Conservation (phyloP, 768 basidiomycete species). For the Polyporus arcularius region DNA sequence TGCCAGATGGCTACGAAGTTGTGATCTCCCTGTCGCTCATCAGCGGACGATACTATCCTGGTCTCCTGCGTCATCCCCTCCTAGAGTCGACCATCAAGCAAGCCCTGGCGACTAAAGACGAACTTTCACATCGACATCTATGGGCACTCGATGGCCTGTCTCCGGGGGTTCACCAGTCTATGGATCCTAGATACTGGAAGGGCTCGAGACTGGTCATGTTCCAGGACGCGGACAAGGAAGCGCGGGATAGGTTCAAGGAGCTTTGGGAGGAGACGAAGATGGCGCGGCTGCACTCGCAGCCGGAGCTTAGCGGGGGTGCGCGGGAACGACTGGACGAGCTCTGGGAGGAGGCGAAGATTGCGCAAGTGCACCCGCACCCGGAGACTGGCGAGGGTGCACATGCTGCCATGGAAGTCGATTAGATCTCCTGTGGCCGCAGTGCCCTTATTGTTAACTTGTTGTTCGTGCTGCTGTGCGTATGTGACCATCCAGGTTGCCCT, state of each 20-base stretch:
- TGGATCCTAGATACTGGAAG: slow-evolving; percentile 68
- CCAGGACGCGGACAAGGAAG: slow-evolving; percentile 55
- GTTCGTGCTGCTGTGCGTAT: background rate
- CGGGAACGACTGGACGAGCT: slow-evolving; percentile 21
- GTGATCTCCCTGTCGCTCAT: slow-evolving; percentile 70
- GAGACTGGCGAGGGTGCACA: slow-evolving; percentile 1
- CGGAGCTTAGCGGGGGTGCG: slow-evolving; percentile 54
- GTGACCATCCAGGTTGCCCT: too few relatives aligned
- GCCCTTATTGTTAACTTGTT: background rate
- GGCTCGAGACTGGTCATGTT: slow-evolving; percentile 55
- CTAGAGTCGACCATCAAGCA: slow-evolving; percentile 43
- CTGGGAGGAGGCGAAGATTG: slow-evolving; percentile 25
- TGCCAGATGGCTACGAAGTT: slow-evolving; percentile 60
- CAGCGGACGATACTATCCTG: slow-evolving; percentile 81
- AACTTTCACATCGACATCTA: slow-evolving; percentile 49
- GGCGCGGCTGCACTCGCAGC: slow-evolving; percentile 47
- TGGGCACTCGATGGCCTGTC: slow-evolving; percentile 75
- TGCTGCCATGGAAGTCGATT: slow-evolving; percentile 13
- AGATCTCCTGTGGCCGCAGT: background rate
- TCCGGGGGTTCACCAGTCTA: slow-evolving; percentile 65
- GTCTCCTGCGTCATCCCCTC: slow-evolving; percentile 65
- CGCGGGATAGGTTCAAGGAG: slow-evolving; percentile 22
- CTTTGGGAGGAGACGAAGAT: slow-evolving; percentile 52
- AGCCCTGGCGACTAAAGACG: slow-evolving; percentile 37
- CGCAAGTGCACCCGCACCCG: background rate